phyloP scores from a whole-genome alignment of 208 protist species.

The Acanthamoeba triangularis region DNA sequence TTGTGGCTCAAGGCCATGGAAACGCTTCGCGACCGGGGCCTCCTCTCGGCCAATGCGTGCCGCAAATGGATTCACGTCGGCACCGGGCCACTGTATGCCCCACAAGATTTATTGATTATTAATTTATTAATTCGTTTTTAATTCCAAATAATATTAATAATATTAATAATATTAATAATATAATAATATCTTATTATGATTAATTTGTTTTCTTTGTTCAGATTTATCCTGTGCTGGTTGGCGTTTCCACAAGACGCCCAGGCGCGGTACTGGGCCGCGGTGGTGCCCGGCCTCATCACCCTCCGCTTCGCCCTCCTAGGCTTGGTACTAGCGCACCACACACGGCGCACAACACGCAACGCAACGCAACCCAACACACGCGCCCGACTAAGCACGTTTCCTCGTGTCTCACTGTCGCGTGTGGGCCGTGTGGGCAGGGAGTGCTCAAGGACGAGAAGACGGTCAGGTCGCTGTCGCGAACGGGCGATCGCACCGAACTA shows the following conservation, averaged over 20 bases:
- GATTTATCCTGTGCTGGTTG: conserved; percentile 52
- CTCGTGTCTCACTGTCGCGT: not conserved
- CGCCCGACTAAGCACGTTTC: not conserved
- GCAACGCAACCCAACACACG: not conserved
- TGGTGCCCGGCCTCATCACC: conserved; percentile 49
- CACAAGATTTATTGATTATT: not conserved
- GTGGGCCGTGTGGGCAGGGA: not conserved
- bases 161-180: not conserved
- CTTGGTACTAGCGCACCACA: not conserved
- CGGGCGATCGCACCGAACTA: conserved; percentile 6
- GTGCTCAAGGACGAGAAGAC: conserved; percentile 65
- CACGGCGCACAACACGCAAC: not conserved
- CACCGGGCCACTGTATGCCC: not conserved
- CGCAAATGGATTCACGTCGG: conserved; percentile 50
- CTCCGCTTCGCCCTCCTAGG: conserved; percentile 46
- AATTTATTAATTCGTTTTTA: not conserved
- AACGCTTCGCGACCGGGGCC: not conserved
- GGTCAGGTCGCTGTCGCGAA: conserved; percentile 29
- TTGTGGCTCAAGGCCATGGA: conserved; percentile 45
- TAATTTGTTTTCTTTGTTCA: not conserved
- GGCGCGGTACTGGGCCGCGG: conserved; percentile 13
- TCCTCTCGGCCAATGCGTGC: not conserved
- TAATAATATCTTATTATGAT: not conserved
- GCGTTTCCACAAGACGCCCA: not conserved
- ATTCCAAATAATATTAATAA: not conserved